Evolutionary conservation across 495 filamentous ascomycete genomes (phyloP), one percentile per base, ranked within the genome.

Genomic region (Penicillium robsamsonii): DNA sequence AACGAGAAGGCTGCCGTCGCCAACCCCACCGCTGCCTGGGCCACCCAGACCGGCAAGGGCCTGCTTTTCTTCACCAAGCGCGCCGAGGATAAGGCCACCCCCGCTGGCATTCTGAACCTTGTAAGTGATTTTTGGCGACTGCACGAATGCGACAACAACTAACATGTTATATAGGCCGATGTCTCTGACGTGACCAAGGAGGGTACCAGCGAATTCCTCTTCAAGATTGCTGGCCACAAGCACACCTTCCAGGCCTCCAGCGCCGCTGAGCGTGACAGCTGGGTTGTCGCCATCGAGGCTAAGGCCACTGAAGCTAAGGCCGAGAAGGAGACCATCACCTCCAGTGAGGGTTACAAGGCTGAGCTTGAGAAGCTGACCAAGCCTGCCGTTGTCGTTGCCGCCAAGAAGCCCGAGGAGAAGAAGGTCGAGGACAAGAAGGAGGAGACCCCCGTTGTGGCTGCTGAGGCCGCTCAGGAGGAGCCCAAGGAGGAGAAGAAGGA

Each of bases 61-160:
- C 87, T 98, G 7, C 77, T 97, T 33, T 96, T 94, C 81, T 91
- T 90, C 74, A 84, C 85, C 72, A 97, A 97, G 87, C 83, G 88
- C 63, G 83, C 85, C 52, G 82, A 86, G 63, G 85, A 92, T 71
- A 96, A 93, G 84, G 76, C 78, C 44, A 83, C 80, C 46, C 92
- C 92, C 31, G 80, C 84, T 57, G 88, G 90, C 53, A 88, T 92
- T 60, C 84, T 96, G 72, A 92, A 92, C 69, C 70, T 97, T 63
- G 91, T 96, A 80, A 63, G 87, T 73, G 13, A 12, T 8, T 37
- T 8, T 37, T 6, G 24, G 25, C 6, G 46, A 40, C 18, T 15
- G 15, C 2, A 3, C 61, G 7, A 40, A 40, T 46, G 2, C 15
- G 15, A 15, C 24, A 3, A 35, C 5, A 15, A 33, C 57, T 64